Conservation (phyloP, 495 filamentous ascomycete genomes). For the Monascus purpureus region DNA sequence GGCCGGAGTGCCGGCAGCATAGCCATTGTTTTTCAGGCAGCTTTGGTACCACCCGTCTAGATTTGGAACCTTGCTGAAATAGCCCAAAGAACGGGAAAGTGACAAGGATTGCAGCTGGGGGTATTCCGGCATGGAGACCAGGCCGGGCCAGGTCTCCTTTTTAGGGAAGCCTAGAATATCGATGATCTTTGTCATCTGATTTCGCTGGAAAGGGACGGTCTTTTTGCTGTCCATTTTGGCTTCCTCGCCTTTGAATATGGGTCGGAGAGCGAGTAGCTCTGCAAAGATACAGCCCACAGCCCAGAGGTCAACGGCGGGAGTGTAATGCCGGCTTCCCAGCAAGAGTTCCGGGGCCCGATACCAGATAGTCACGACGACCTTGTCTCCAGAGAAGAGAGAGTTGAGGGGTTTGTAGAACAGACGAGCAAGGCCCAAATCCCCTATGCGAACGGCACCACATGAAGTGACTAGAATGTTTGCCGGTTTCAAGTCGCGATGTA, state of each 20-base stretch:
- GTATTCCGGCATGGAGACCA: constrained; percentile 73
- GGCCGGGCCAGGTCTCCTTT: constrained; percentile 77
- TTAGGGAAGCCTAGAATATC: constrained; percentile 86
- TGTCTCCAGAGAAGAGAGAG: constrained; percentile 84
- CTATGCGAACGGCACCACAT: constrained; percentile 77
- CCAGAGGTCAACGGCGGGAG: constrained; percentile 93
- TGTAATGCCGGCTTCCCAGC: constrained; percentile 84
- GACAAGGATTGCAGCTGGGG: constrained; percentile 53
- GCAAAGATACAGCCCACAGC: constrained; percentile 97
- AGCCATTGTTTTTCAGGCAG: constrained; percentile 43
- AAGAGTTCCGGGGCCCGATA: constrained; percentile 93
- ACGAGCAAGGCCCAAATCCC: constrained; percentile 81
- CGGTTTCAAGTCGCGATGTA: constrained; percentile 93
- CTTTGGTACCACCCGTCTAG: constrained; percentile 55
- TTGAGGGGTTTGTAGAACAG: constrained; percentile 89
- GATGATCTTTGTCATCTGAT: constrained; percentile 97
- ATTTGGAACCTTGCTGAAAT: constrained; percentile 31
- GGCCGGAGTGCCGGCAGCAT: constrained; percentile 31
- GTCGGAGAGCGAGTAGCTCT: constrained; percentile 76
- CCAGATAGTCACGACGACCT: constrained; percentile 99
- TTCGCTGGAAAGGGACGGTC: constrained; percentile 90
- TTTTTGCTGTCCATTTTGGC: constrained; percentile 98
- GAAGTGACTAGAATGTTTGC: constrained; percentile 99
- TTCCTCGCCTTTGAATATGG: constrained; percentile 98
- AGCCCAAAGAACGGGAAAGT: constrained; percentile 23